Percentiles rank a stretch among this genome's conserved stretches.
phyloP scores from a whole-genome alignment of 148 eudicot species.

The Cornus kousa region DNA sequence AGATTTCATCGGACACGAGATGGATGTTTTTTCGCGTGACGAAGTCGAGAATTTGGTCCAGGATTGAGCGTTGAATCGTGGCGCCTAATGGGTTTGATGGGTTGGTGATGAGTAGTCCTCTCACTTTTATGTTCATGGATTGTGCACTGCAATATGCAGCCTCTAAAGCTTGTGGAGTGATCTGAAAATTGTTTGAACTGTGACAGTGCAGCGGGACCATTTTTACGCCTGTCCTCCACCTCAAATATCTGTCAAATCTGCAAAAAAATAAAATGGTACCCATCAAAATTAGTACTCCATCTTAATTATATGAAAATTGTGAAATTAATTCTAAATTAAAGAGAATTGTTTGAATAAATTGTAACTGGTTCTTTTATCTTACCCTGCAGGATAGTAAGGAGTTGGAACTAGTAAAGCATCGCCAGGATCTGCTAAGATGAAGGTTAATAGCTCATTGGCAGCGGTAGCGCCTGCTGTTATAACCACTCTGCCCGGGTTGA shows the following conservation, averaged over 20 bases:
- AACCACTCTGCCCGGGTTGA: slow-evolving; percentile 70
- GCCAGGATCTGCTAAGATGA: slow-evolving; percentile 83
- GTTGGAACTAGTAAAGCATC: slow-evolving; percentile 90
- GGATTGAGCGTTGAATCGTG: slow-evolving; percentile 39
- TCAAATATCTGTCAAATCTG: slow-evolving; percentile 88
- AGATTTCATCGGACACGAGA: slow-evolving; percentile 84
- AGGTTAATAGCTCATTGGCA: slow-evolving; percentile 84
- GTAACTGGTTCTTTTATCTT: slow-evolving; percentile 4
- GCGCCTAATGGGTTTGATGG: slow-evolving; percentile 91
- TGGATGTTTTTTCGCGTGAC: slow-evolving; percentile 61
- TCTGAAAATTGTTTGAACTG: slow-evolving; percentile 74
- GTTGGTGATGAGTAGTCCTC: slow-evolving; percentile 77
- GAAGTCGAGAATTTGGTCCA: slow-evolving; percentile 62
- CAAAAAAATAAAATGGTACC: not conserved
- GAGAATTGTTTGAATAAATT: no score
- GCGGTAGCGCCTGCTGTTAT: slow-evolving; percentile 95
- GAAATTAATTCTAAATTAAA: no score
- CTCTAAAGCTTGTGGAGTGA: slow-evolving; percentile 70
- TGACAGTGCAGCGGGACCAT: slow-evolving; percentile 75
- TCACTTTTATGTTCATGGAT: slow-evolving; percentile 46
- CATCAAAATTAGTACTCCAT: not conserved
- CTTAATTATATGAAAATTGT: not conserved
- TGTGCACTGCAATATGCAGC: slow-evolving; percentile 56
- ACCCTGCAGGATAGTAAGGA: slow-evolving; percentile 99
- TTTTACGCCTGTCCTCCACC: slow-evolving; percentile 93